Percentiles rank a stretch among this genome's conserved stretches.
Evolutionary conservation across 2,329 filamentous ascomycete genomes (phyloP).

Genomic region (Hirsutella rhossiliensis): DNA sequence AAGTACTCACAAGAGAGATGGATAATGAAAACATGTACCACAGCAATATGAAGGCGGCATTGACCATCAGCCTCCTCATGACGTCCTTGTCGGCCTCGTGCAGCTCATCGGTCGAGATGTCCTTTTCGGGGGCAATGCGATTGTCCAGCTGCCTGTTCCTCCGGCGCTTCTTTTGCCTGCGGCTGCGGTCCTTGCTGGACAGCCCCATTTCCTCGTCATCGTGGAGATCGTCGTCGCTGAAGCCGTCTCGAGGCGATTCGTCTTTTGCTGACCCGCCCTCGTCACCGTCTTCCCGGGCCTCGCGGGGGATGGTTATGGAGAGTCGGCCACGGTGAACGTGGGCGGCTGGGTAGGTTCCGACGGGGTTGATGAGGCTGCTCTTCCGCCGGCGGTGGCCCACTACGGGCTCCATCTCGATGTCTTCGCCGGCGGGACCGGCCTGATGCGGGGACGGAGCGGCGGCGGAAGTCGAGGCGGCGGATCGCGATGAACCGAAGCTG

Average conservation of each 20-base stretch:
- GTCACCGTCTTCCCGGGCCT: conserved; percentile 36
- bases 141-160: conserved; percentile 59
- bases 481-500: conserved; percentile 1
- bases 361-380: conserved; percentile 38
- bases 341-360: conserved; percentile 5
- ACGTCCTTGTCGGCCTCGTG: conserved; percentile 66
- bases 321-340: conserved; percentile 1
- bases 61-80: conserved; percentile 55
- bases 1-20: conserved; percentile 66
- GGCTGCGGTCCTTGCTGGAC: conserved; percentile 58
- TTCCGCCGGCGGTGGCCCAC: conserved; percentile 41
- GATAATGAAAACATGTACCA: conserved; percentile 91
- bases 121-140: conserved; percentile 48
- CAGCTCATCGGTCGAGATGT: conserved; percentile 57
- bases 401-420: conserved; percentile 46
- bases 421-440: conserved; percentile 15
- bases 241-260: conserved; percentile 36
- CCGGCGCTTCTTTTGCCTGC: conserved; percentile 53
- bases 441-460: conserved; percentile 7
- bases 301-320: conserved; percentile 18
- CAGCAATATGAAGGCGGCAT: conserved; percentile 67
- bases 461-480: conserved; percentile 3
- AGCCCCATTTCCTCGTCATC: conserved; percentile 88
- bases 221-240: conserved; percentile 60
- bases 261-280: conserved; percentile 14